A percentile compares a stretch with the other conserved stretches of the same genome.
phyloP scores from a whole-genome alignment of 306 rosid species.

The Casuarina glauca region DNA sequence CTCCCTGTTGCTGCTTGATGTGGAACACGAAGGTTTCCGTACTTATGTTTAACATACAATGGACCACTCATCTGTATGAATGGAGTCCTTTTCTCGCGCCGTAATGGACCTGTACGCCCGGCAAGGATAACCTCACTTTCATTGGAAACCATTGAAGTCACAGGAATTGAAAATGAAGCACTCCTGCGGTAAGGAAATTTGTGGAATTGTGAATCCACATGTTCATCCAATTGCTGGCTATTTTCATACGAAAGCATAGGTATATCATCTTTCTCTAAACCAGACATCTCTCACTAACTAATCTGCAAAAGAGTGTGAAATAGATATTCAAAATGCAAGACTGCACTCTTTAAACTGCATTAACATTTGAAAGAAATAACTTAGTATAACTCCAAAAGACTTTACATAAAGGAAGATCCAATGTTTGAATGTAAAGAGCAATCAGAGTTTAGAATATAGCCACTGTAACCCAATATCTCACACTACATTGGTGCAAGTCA shows the following conservation, averaged over 20 bases:
- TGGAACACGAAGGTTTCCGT: constrained; percentile 36
- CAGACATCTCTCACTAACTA: constrained; percentile 49
- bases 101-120: constrained; percentile 79
- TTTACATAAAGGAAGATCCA: not conserved
- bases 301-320: constrained; percentile 28
- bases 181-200: constrained; percentile 48
- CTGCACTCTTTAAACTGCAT: not conserved
- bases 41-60: constrained; percentile 29
- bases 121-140: constrained; percentile 50
- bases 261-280: constrained; percentile 48
- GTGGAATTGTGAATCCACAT: constrained; percentile 30
- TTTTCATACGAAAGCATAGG: constrained; percentile 59
- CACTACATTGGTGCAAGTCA: not conserved
- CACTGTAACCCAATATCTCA: not conserved
- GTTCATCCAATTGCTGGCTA: constrained; percentile 36
- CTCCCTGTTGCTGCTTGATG: constrained; percentile 27
- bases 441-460: not conserved
- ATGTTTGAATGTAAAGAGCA: not conserved
- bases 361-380: constrained; percentile 4
- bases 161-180: constrained; percentile 61
- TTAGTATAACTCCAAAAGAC: constrained; percentile 3
- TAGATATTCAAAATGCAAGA: constrained; percentile 8
- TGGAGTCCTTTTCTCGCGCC: constrained; percentile 47
- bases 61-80: constrained; percentile 75
- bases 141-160: constrained; percentile 43